Conservation (phyloP, 73 alveolate species). For the Paramecium biaurelia region DNA sequence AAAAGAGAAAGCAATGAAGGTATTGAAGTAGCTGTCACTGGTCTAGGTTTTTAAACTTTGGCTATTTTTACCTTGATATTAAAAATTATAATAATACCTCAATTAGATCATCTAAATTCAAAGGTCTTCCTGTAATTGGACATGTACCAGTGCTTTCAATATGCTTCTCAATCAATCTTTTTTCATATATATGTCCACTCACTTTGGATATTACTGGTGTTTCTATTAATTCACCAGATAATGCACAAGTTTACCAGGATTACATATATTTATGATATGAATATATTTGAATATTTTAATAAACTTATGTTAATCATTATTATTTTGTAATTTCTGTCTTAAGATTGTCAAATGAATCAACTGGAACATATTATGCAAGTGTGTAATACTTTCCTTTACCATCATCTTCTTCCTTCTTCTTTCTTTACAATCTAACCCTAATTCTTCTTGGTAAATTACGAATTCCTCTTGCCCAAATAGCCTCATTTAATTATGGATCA, state of each 20-base stretch:
- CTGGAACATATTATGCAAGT: constrained; percentile 89
- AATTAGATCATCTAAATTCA: constrained; percentile 70
- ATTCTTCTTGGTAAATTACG: constrained; percentile 94
- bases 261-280: constrained; percentile 22
- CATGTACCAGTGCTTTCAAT: constrained; percentile 76
- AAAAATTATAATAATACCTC: constrained; percentile 30
- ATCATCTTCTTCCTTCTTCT: constrained; percentile 93
- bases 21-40: constrained; percentile 69
- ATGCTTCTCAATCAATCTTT: constrained; percentile 70
- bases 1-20: constrained; percentile 76
- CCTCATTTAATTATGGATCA: constrained; percentile 92
- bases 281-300: constrained; percentile 19
- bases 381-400: constrained; percentile 89
- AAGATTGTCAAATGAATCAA: constrained; percentile 83
- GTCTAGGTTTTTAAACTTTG: constrained; percentile 70
- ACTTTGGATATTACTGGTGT: constrained; percentile 78
- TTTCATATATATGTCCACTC: constrained; percentile 87
- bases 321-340: constrained; percentile 84
- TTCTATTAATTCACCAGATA: constrained; percentile 78
- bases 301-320: constrained; percentile 46
- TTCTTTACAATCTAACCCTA: constrained; percentile 85
- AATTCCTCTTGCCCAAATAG: constrained; percentile 93
- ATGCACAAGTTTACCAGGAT: constrained; percentile 78
- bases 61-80: constrained; percentile 40
- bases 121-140: constrained; percentile 81